Percentiles rank a stretch among this genome's conserved stretches.
Conservation (phyloP, 371 early-diverging fungal genomes). For the Lichtheimia corymbifera region DNA sequence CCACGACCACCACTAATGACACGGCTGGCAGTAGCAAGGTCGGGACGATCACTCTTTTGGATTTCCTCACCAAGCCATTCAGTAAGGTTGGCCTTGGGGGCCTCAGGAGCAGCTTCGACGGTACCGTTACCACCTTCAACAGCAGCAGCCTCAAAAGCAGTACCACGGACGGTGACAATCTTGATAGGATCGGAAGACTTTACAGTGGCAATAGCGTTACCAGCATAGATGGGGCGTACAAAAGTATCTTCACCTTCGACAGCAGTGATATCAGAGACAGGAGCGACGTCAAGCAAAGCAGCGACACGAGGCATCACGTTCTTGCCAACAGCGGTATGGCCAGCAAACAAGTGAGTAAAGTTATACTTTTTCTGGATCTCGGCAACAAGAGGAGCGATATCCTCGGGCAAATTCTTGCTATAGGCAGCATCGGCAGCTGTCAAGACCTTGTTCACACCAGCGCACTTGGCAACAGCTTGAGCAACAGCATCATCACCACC, state of each 20-base stretch:
- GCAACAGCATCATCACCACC: conserved; percentile 76
- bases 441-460: conserved; percentile 82
- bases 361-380: conserved; percentile 71
- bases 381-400: conserved; percentile 76
- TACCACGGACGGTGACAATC: conserved; percentile 88
- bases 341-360: conserved; percentile 85
- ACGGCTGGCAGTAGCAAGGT: conserved; percentile 84
- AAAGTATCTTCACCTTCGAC: conserved; percentile 86
- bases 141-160: conserved; percentile 85
- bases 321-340: conserved; percentile 91
- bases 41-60: conserved; percentile 94
- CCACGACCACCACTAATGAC: conserved; percentile 96
- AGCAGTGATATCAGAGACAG: conserved; percentile 86
- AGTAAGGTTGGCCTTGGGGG: conserved; percentile 61
- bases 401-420: conserved; percentile 82
- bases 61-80: conserved; percentile 91
- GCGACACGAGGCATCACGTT: conserved; percentile 93
- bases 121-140: conserved; percentile 54
- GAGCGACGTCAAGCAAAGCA: conserved; percentile 89
- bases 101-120: conserved; percentile 67
- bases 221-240: conserved; percentile 97
- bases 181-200: conserved; percentile 86
- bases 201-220: conserved; percentile 97
- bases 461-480: conserved; percentile 66
- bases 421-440: conserved; percentile 81